Percentiles rank a stretch among this genome's conserved stretches.
These are phyloP conservation scores for Termitomyces sp. DNA, from an alignment of 768 basidiomycete genomes.

Conservation along the genomic window DNA sequence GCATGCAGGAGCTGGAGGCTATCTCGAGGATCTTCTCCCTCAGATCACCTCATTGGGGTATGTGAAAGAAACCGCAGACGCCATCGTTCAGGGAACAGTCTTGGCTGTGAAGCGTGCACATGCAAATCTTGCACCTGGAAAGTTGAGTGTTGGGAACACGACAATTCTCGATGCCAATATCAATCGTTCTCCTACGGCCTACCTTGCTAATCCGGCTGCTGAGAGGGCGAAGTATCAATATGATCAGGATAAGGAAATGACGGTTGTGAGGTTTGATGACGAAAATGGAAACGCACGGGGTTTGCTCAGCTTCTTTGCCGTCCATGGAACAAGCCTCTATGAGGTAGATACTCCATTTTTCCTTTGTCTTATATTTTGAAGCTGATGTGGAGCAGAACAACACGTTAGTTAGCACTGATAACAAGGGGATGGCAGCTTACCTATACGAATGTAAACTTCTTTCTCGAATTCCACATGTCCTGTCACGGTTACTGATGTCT, in stretches of 20 bases:
- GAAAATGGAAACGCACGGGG: slow-evolving; percentile 51
- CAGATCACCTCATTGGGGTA: slow-evolving; percentile 72
- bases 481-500: slow-evolving; percentile 3
- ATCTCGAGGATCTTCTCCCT: slow-evolving; percentile 71
- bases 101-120: slow-evolving; percentile 66
- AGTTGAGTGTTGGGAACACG: slow-evolving; percentile 59
- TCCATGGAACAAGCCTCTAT: slow-evolving; percentile 76
- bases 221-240: slow-evolving; percentile 63
- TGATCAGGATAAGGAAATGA: slow-evolving; percentile 73
- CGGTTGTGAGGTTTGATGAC: slow-evolving; percentile 62
- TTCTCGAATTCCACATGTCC: not conserved
- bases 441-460: slow-evolving; percentile 55
- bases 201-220: slow-evolving; percentile 64
- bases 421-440: slow-evolving; percentile 83
- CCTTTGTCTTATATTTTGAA: not conserved
- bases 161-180: slow-evolving; percentile 63
- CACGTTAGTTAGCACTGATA: slow-evolving; percentile 73
- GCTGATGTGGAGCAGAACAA: slow-evolving; percentile 49
- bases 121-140: slow-evolving; percentile 50
- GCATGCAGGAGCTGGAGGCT: slow-evolving; percentile 67
- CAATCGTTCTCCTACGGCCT: slow-evolving; percentile 73
- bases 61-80: slow-evolving; percentile 63
- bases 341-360: slow-evolving; percentile 33
- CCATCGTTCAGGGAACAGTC: slow-evolving; percentile 65
- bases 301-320: slow-evolving; percentile 69